A percentile compares a stretch with the other conserved stretches of the same genome.
Evolutionary conservation across 2,329 filamentous ascomycete species (phyloP).

Genomic region (Lasiodiplodia theobromae): DNA sequence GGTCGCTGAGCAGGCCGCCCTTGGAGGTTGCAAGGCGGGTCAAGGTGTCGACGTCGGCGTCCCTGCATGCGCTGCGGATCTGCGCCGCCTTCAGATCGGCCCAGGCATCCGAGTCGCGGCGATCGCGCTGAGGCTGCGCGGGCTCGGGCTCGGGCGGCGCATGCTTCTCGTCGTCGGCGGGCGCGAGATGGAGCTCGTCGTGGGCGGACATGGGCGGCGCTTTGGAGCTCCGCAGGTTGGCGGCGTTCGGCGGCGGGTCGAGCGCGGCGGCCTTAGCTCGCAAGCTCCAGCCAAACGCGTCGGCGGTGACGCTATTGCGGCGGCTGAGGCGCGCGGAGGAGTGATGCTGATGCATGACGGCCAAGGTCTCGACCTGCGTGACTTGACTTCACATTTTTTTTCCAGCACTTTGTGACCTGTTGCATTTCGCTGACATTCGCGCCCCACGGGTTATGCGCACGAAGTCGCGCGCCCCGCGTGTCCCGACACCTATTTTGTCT

Average conservation of each 20-base stretch:
- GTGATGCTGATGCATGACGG: slow-evolving; percentile 6
- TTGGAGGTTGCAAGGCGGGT: slow-evolving; percentile 51
- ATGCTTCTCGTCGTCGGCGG: neutral
- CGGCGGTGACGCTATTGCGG: slow-evolving; percentile 2
- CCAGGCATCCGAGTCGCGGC: slow-evolving; percentile 29
- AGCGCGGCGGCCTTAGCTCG: slow-evolving; percentile 5
- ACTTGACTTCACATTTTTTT: neutral
- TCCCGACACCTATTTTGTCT: slow-evolving; percentile 10
- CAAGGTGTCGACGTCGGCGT: slow-evolving; percentile 50
- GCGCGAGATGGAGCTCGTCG: neutral
- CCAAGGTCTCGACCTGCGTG: slow-evolving; percentile 16
- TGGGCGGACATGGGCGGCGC: slow-evolving; percentile 28
- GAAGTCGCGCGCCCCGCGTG: slow-evolving; percentile 7
- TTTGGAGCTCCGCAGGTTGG: slow-evolving; percentile 17
- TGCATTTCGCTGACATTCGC: slow-evolving; percentile 19
- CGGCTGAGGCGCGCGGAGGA: neutral
- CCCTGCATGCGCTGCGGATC: slow-evolving; percentile 52
- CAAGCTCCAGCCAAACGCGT: neutral
- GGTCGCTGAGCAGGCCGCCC: slow-evolving; percentile 56
- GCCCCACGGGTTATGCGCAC: slow-evolving; percentile 12
- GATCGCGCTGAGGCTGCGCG: slow-evolving; percentile 1
- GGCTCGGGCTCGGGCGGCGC: neutral
- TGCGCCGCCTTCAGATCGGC: slow-evolving; percentile 38
- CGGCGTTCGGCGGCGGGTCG: slow-evolving; percentile 13
- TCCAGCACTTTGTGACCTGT: slow-evolving; percentile 16